Percentiles rank a stretch among this genome's conserved stretches.
phyloP scores from a whole-genome alignment of 2,329 filamentous ascomycete genomes.

The Aureobasidium melanogenum region DNA sequence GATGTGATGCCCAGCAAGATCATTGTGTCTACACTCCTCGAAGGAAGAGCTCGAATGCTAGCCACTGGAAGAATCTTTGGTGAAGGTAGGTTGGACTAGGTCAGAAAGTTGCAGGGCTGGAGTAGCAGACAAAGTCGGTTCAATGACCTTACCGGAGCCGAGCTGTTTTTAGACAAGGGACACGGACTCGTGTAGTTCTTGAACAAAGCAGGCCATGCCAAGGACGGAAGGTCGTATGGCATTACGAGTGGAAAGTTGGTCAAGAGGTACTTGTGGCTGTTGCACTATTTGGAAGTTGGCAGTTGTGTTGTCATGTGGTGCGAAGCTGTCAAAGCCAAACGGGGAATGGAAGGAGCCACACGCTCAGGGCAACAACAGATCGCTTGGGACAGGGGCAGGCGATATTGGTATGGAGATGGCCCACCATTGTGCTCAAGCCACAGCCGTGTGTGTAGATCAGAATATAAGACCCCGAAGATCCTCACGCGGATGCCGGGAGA shows the following conservation, averaged over 20 bases:
- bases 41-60: conserved; percentile 27
- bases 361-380: neutral
- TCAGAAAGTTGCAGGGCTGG: conserved; percentile 20
- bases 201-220: neutral
- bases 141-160: too few species aligned
- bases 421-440: conserved; percentile 6
- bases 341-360: neutral
- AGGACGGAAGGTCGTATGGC: neutral
- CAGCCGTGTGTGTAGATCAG: conserved; percentile 5
- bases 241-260: neutral
- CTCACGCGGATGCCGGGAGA: neutral
- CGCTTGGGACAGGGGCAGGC: neutral
- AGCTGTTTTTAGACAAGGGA: neutral
- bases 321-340: conserved; percentile 1
- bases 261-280: neutral
- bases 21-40: conserved; percentile 31
- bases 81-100: conserved; percentile 28
- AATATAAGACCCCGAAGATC: conserved; percentile 3
- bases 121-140: neutral
- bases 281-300: neutral
- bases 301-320: conserved; percentile 2
- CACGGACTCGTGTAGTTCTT: neutral
- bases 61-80: conserved; percentile 31
- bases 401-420: neutral
- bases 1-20: conserved; percentile 32